Base-by-base conservation (phyloP, 2,329 filamentous ascomycete species). In the Talaromyces sp. region DNA sequence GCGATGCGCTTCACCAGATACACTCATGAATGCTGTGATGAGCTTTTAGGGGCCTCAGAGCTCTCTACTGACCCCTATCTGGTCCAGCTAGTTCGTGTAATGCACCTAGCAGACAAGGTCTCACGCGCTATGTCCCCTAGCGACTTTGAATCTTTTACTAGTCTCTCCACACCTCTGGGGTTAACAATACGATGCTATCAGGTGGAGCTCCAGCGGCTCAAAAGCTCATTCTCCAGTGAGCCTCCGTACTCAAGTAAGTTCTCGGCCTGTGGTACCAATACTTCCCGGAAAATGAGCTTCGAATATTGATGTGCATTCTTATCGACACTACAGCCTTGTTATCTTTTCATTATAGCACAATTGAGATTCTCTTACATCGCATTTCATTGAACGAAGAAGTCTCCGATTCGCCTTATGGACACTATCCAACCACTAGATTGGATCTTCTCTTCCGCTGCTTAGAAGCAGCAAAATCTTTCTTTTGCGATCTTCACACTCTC, bases 1-100 rank as follows among this genome's bases (percentile, higher is more conserved):
- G 69, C 80, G 0, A 73, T 81, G 67, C 75, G 72, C n/a, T 84
- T 79, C 47, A 80, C 80, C 0, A 69, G 71, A 4, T 84, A 85
- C 49, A 71, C 82, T 1, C 75, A 81, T 10, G 75, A 80, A 47
- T 84, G 81, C 46, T 62, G 83, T 4, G 67, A 66, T 3, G 70
- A 78, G 3, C 65, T 85, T 0, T 73, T 81, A 19, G 63, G 73
- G 0, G 64, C 67, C 0, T 60, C 60, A 5, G 81, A 84, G 49
- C 77, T 73, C 49, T 70, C 78, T 7, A 77, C 75, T 0, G 83
- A 86, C 46, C 51, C 64, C 0, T 70, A 74, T 1, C 69, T 83
- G 1, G 70, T 80, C 0, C 71, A 79, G 10, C 66, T 83, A 0
- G 70, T 83, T 6, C 75, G 75, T 0, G 70, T 82, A 1, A 80